A percentile compares a stretch with the other conserved stretches of the same genome.
These are phyloP conservation scores for Fragaria iinumae DNA, from an alignment of 306 rosid genomes.

Conservation along the genomic window DNA sequence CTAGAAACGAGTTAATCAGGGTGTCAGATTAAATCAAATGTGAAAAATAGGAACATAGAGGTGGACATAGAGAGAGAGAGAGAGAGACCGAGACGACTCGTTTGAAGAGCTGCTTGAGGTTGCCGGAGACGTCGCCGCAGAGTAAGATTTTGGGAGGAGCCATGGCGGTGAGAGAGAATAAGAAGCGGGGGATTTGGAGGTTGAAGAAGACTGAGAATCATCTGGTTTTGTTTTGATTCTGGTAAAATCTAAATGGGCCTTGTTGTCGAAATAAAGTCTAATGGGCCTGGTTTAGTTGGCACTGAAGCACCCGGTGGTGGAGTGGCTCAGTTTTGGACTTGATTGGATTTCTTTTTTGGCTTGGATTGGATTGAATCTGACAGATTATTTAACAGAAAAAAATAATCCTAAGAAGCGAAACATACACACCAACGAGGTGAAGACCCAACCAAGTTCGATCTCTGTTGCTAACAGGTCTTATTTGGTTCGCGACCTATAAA, in stretches of 20 bases:
- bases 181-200: conserved; percentile 15
- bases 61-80: conserved; percentile 10
- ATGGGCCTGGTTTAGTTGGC: background rate
- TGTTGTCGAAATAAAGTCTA: background rate
- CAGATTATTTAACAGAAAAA: too few relatives aligned
- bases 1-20: conserved; percentile 38
- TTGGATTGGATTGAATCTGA: too few relatives aligned
- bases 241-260: background rate
- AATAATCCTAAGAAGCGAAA: too few relatives aligned
- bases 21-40: background rate
- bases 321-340: too few relatives aligned
- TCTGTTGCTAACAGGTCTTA: too few relatives aligned
- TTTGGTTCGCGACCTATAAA: too few relatives aligned
- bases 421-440: too few relatives aligned
- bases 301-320: background rate
- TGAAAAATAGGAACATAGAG: background rate
- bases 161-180: conserved; percentile 37
- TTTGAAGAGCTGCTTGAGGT: conserved; percentile 83
- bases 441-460: too few relatives aligned
- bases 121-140: conserved; percentile 84
- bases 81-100: conserved; percentile 68
- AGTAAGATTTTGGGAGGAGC: conserved; percentile 78
- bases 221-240: background rate
- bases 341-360: too few relatives aligned
- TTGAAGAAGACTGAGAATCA: conserved; percentile 3